A percentile compares a stretch with the other conserved stretches of the same genome.
These are phyloP conservation scores for Vararia minispora DNA, from an alignment of 768 basidiomycete species.

Conservation along the genomic window DNA sequence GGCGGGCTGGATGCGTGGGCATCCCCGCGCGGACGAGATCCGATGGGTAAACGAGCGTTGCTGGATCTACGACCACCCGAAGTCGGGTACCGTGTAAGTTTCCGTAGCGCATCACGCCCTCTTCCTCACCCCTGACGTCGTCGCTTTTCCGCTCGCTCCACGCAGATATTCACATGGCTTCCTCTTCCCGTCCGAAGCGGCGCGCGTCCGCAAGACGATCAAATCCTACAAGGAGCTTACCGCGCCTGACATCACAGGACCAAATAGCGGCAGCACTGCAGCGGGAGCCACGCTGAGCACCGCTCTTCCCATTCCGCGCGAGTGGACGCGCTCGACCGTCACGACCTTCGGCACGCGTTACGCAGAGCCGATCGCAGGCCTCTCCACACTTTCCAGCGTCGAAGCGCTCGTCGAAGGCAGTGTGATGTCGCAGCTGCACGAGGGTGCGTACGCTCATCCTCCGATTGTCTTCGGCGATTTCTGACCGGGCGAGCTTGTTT, in stretches of 20 bases:
- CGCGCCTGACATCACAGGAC: conserved; percentile 23
- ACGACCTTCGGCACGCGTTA: conserved; percentile 77
- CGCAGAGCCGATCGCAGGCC: conserved; percentile 49
- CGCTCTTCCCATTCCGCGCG: conserved; percentile 31
- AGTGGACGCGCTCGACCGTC: conserved; percentile 77
- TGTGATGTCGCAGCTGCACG: conserved; percentile 59
- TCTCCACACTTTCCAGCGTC: conserved; percentile 60
- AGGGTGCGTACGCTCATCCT: conserved; percentile 32
- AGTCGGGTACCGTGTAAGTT: conserved; percentile 82
- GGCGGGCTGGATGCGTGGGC: conserved; percentile 82
- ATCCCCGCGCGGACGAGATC: conserved; percentile 68
- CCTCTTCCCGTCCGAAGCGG: conserved; percentile 82
- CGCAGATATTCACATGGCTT: conserved; percentile 90
- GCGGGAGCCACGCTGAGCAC: conserved; percentile 15
- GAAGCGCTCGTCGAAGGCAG: conserved; percentile 94
- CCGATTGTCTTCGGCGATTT: neutral
- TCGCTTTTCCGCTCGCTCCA: conserved; percentile 2
- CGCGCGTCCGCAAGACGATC: conserved; percentile 51
- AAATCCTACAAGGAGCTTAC: conserved; percentile 38
- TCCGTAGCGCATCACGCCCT: neutral
- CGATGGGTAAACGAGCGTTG: conserved; percentile 90
- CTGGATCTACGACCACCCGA: conserved; percentile 98
- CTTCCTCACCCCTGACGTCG: conserved; percentile 3
- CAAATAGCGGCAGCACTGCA: conserved; percentile 1
- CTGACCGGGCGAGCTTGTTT: conserved; percentile 1